These are phyloP conservation scores for Rhodotorula babjevae DNA, from an alignment of 768 basidiomycete species.

Conservation along the genomic window DNA sequence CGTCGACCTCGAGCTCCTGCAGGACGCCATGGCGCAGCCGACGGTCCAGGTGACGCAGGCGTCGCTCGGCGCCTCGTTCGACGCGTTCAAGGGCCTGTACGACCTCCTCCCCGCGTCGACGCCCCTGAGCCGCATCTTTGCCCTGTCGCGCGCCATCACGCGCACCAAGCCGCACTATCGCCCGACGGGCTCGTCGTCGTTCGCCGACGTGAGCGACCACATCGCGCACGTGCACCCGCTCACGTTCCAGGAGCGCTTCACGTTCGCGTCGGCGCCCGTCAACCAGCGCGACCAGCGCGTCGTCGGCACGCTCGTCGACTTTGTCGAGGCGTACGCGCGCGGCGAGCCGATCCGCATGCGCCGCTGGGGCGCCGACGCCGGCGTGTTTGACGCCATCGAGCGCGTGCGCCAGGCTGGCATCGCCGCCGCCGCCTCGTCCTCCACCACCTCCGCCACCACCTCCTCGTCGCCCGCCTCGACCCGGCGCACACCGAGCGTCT, in stretches of 20 bases:
- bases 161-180: slow-evolving; percentile 44
- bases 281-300: slow-evolving; percentile 45
- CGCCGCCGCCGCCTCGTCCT: neutral
- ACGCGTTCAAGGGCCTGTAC: slow-evolving; percentile 39
- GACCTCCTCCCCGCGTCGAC: slow-evolving; percentile 46
- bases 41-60: slow-evolving; percentile 44
- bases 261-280: slow-evolving; percentile 47
- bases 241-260: slow-evolving; percentile 45
- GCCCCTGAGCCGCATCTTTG: slow-evolving; percentile 46
- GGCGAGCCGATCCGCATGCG: slow-evolving; percentile 52
- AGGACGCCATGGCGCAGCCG: slow-evolving; percentile 55
- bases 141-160: slow-evolving; percentile 43
- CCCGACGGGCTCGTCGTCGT: slow-evolving; percentile 37
- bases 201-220: slow-evolving; percentile 44
- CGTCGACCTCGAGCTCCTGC: slow-evolving; percentile 61
- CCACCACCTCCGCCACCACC: neutral
- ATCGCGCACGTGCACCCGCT: slow-evolving; percentile 45
- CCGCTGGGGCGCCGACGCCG: slow-evolving; percentile 47
- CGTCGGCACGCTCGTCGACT: slow-evolving; percentile 42
- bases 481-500: neutral
- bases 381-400: slow-evolving; percentile 52
- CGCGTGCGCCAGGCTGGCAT: slow-evolving; percentile 41
- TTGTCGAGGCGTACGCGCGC: slow-evolving; percentile 52
- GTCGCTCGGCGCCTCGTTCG: slow-evolving; percentile 10
- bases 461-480: too few species aligned